phyloP scores from a whole-genome alignment of 164 flowering plant genomes.

The Malania oleifera region DNA sequence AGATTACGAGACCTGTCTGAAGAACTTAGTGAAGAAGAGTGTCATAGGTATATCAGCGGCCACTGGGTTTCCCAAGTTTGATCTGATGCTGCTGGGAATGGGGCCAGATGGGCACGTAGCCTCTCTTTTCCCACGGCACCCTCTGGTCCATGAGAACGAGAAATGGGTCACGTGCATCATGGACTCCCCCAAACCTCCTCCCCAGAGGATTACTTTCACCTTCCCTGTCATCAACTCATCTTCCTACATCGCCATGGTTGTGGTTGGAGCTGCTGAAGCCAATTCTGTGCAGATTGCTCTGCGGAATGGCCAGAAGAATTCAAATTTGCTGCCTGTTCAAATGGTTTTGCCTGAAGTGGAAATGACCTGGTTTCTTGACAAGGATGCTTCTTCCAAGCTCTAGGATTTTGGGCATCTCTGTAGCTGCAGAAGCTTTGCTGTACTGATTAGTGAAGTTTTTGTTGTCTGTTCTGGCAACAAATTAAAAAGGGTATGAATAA shows the following conservation, averaged over 20 bases:
- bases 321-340: conserved; percentile 46
- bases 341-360: conserved; percentile 60
- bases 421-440: no score
- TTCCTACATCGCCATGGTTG: conserved; percentile 54
- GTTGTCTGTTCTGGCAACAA: no score
- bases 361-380: conserved; percentile 66
- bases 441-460: no score
- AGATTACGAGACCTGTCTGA: conserved; percentile 64
- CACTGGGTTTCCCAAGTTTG: conserved; percentile 67
- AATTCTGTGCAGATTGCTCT: conserved; percentile 39
- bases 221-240: conserved; percentile 75
- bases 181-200: conserved; percentile 85
- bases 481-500: no score
- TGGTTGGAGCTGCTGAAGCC: conserved; percentile 55
- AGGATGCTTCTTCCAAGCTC: conserved; percentile 59
- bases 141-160: conserved; percentile 53
- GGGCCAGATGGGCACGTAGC: conserved; percentile 91
- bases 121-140: conserved; percentile 75
- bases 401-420: conserved; percentile 9
- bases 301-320: conserved; percentile 23
- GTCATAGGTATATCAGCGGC: conserved; percentile 33
- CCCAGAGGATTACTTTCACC: conserved; percentile 73
- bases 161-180: conserved; percentile 68
- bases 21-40: conserved; percentile 36
- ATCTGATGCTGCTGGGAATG: conserved; percentile 78